Evolutionary conservation across 768 basidiomycete species (phyloP), one percentile per base, ranked within the genome.

Genomic region (Dentipellis fragilis): DNA sequence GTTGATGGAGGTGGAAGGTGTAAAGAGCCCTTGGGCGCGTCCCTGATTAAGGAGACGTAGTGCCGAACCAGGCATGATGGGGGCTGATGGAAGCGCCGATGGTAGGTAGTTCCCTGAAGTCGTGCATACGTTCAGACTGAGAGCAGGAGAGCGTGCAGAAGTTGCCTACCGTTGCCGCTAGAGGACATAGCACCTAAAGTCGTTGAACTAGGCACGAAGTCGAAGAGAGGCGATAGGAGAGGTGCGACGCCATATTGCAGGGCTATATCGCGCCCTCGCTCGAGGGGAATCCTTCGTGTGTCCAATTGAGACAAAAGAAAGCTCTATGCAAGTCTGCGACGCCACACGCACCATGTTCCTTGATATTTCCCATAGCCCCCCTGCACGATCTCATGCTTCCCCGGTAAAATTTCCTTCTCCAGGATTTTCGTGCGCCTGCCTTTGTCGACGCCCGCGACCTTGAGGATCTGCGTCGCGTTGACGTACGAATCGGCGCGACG

Each of bases 341-440:
- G 29, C 29, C 57, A 54, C 54, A 65, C 84, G 66, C 65, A 95
- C 95, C 96, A 99, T 55, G 95, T 98, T 61, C 96, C 96, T 69
- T 99, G 96, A 68, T 97, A 99, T 74, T 97, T 95, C 22, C 96
- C 96, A 67, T 98, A 98, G 34, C 96, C 96, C 39, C 96, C 96
- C 69, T 98, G 96, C 5, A 99, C 92, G 68, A 98, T 98, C 71
- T 99, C 95, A 70, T 96, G 92, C 70, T 88, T 87, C 49, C 93
- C 93, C 55, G 89, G 88, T 45, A 94, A 79, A 59, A 99, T 92
- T 73, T 99, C 95, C 70, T 94, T 96, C 77, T 98, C 89, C 12
- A 92, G 75, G 54, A 98, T 96, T 80, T 97, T 97, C 14, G 95
- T 97, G 40, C 96, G 80, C 46, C 87, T 82, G 1, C 93, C 93